phyloP scores from a whole-genome alignment of 1,139 yeast genomes.

The Saccharomyces hybrid region DNA sequence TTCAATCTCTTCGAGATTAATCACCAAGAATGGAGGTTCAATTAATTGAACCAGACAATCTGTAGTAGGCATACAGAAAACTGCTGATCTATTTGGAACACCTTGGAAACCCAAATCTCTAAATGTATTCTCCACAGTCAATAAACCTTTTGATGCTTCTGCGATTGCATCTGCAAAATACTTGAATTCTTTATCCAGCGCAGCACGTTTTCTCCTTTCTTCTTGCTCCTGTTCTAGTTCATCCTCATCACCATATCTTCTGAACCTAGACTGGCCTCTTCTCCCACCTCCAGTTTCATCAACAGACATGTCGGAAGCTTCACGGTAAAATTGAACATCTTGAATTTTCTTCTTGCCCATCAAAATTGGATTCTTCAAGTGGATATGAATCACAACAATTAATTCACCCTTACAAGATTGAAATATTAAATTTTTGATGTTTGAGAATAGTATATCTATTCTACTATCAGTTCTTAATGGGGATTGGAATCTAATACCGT shows the following conservation, averaged over 20 bases:
- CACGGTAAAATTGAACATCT: conserved; percentile 93
- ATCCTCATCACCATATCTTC: conserved; percentile 96
- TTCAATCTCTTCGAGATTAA: conserved; percentile 86
- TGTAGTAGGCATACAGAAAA: conserved; percentile 92
- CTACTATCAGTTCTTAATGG: conserved; percentile 74
- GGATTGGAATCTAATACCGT: conserved; percentile 90
- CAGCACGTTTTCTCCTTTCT: conserved; percentile 85
- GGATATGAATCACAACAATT: conserved; percentile 86
- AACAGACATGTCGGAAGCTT: conserved; percentile 91
- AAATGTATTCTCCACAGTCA: conserved; percentile 90
- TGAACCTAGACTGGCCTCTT: conserved; percentile 45
- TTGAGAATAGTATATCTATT: conserved; percentile 81
- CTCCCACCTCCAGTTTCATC: conserved; percentile 97
- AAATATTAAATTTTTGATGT: conserved; percentile 87
- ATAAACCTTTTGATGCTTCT: conserved; percentile 70
- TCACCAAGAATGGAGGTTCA: conserved; percentile 91
- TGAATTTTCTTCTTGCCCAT: conserved; percentile 93
- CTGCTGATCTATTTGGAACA: conserved; percentile 93
- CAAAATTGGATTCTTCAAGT: conserved; percentile 85
- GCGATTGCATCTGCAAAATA: conserved; percentile 85
- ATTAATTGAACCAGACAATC: conserved; percentile 90
- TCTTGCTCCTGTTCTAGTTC: conserved; percentile 98
- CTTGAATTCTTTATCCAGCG: conserved; percentile 86
- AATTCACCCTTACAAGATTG: conserved; percentile 95
- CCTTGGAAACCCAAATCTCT: conserved; percentile 96